phyloP scores from a whole-genome alignment of 352 stramenopile species.

The Pythium phragmitis region DNA sequence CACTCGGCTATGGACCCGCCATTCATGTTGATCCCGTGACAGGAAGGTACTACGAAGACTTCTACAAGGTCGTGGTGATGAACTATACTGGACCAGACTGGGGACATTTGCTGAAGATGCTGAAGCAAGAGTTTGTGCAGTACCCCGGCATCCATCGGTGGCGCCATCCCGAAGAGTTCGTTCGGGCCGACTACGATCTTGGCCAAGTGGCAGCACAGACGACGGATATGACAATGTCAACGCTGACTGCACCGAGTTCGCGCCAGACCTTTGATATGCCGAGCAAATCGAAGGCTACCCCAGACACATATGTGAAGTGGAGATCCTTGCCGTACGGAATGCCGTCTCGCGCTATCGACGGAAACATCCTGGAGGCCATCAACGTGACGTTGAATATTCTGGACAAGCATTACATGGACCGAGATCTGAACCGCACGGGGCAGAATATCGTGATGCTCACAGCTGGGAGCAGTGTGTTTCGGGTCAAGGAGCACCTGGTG shows the following conservation, averaged over 20 bases:
- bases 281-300: background rate
- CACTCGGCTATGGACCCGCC: constrained; percentile 41
- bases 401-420: constrained; percentile 98
- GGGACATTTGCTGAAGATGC: constrained; percentile 81
- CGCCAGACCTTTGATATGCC: background rate
- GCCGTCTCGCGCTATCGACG: constrained; percentile 91
- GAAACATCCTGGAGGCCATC: constrained; percentile 98
- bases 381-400: constrained; percentile 98
- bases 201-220: constrained; percentile 12
- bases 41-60: constrained; percentile 70
- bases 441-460: constrained; percentile 97
- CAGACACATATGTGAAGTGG: constrained; percentile 48
- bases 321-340: constrained; percentile 64
- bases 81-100: constrained; percentile 92
- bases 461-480: constrained; percentile 95
- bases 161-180: constrained; percentile 48
- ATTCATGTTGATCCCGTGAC: constrained; percentile 59
- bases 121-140: constrained; percentile 94
- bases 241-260: background rate
- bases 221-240: background rate
- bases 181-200: constrained; percentile 59
- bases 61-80: constrained; percentile 83
- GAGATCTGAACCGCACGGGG: constrained; percentile 94
- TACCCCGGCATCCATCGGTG: constrained; percentile 87
- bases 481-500: constrained; percentile 90